Conservation (phyloP, 2,329 filamentous ascomycete species). For the Fusarium compactum region DNA sequence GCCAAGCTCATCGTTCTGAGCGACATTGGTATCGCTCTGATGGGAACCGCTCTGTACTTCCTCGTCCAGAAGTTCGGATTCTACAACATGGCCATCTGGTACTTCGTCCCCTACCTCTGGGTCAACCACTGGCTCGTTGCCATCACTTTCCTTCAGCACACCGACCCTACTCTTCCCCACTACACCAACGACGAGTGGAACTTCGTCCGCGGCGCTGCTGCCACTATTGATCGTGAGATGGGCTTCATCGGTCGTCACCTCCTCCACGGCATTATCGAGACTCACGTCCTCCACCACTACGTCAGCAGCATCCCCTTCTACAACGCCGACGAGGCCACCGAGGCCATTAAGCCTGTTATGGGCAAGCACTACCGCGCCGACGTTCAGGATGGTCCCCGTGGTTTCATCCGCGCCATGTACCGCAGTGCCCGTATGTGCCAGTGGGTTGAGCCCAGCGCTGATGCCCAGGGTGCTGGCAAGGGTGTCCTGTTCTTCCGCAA, state of each 20-base stretch:
- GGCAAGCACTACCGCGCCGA: slow-evolving; percentile 93
- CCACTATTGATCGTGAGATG: slow-evolving; percentile 97
- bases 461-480: slow-evolving; percentile 82
- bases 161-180: slow-evolving; percentile 92
- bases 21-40: slow-evolving; percentile 82
- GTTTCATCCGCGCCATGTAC: slow-evolving; percentile 89
- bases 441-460: slow-evolving; percentile 94
- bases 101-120: slow-evolving; percentile 94
- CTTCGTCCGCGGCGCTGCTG: slow-evolving; percentile 91
- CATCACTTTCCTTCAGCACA: slow-evolving; percentile 98
- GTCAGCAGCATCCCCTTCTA: slow-evolving; percentile 97
- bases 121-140: slow-evolving; percentile 99
- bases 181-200: slow-evolving; percentile 90
- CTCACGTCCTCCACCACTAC: slow-evolving; percentile 98
- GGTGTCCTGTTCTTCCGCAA: slow-evolving; percentile 96
- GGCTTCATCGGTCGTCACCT: slow-evolving; percentile 93
- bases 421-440: slow-evolving; percentile 88
- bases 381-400: slow-evolving; percentile 77
- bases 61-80: slow-evolving; percentile 85
- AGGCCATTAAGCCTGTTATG: slow-evolving; percentile 96
- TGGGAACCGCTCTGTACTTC: slow-evolving; percentile 70
- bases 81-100: slow-evolving; percentile 92
- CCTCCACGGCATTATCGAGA: slow-evolving; percentile 96
- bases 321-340: slow-evolving; percentile 91
- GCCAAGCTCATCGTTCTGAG: slow-evolving; percentile 87